A percentile compares a stretch with the other conserved stretches of the same genome.
These are phyloP conservation scores for Leccinum fibrillosum DNA, from an alignment of 768 basidiomycete species.

Conservation along the genomic window DNA sequence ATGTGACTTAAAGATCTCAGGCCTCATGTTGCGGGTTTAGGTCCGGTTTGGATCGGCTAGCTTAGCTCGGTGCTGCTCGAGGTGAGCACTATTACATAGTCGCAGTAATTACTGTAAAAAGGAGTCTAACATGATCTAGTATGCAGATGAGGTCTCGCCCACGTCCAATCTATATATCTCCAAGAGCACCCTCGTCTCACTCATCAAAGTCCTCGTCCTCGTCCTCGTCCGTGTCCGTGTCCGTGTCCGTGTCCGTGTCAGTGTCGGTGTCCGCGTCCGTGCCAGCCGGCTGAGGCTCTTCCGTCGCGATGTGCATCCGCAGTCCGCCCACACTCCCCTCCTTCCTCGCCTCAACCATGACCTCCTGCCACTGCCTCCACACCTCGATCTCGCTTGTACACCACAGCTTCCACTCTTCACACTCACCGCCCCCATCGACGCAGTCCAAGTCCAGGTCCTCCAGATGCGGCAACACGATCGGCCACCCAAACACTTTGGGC, in stretches of 20 bases:
- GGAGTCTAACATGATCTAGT: too few relatives aligned
- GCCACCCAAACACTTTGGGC: constrained; percentile 4
- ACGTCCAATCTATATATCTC: too few relatives aligned
- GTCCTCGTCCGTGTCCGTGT: too few relatives aligned
- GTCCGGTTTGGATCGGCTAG: too few relatives aligned
- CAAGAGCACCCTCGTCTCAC: background rate
- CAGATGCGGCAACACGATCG: constrained; percentile 9
- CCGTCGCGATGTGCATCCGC: background rate
- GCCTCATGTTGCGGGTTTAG: too few relatives aligned
- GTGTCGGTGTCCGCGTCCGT: too few relatives aligned
- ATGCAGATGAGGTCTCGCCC: too few relatives aligned
- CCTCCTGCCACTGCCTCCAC: constrained; percentile 10
- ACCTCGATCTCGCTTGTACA: constrained; percentile 11
- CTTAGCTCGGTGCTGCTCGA: too few relatives aligned
- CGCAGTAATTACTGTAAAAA: too few relatives aligned
- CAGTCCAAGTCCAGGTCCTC: constrained; percentile 14
- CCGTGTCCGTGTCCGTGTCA: too few relatives aligned
- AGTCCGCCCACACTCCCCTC: background rate
- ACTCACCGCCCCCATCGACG: background rate
- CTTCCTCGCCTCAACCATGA: background rate
- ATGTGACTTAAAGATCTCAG: too few relatives aligned
- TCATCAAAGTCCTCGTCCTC: background rate
- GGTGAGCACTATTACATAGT: too few relatives aligned
- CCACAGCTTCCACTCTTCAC: constrained; percentile 6
- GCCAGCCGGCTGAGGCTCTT: background rate